Evolutionary conservation across 1,139 yeast species (phyloP).

Genomic region (Keqinozyma sinolaborantium): DNA sequence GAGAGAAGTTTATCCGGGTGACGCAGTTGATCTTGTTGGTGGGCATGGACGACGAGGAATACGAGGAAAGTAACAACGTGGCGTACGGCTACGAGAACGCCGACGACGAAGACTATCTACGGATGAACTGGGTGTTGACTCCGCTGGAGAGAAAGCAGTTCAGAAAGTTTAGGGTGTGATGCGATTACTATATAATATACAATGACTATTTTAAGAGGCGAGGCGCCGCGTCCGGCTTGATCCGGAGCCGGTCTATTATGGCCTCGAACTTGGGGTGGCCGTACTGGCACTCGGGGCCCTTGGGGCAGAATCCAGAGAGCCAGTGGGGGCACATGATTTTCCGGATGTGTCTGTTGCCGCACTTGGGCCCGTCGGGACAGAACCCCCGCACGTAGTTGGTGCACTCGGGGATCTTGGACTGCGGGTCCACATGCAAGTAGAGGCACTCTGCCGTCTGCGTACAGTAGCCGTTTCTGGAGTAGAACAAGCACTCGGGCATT

Average conservation of each 20-base stretch:
- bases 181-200: slow-evolving; percentile 7
- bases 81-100: slow-evolving; percentile 14
- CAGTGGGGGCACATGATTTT: slow-evolving; percentile 78
- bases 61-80: slow-evolving; percentile 31
- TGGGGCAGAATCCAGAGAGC: slow-evolving; percentile 91
- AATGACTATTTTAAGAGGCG: slow-evolving; percentile 1
- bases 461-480: slow-evolving; percentile 85
- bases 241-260: slow-evolving; percentile 45
- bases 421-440: slow-evolving; percentile 88
- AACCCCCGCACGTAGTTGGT: slow-evolving; percentile 81
- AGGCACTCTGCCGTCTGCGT: slow-evolving; percentile 94
- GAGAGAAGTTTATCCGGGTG: slow-evolving; percentile 75
- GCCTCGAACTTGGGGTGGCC: slow-evolving; percentile 58
- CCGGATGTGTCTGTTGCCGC: slow-evolving; percentile 79
- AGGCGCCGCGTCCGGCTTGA: slow-evolving; percentile 39
- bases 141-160: slow-evolving; percentile 68
- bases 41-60: slow-evolving; percentile 82
- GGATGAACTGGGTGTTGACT: slow-evolving; percentile 76
- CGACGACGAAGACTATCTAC: slow-evolving; percentile 34
- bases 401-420: slow-evolving; percentile 83
- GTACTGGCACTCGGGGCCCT: slow-evolving; percentile 57
- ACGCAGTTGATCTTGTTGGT: slow-evolving; percentile 81
- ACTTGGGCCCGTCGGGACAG: slow-evolving; percentile 89
- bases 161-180: slow-evolving; percentile 41
- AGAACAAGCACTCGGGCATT: slow-evolving; percentile 96